A percentile compares a stretch with the other conserved stretches of the same genome.
phyloP scores from a whole-genome alignment of 768 basidiomycete genomes.

The Antrodiella citrinella region DNA sequence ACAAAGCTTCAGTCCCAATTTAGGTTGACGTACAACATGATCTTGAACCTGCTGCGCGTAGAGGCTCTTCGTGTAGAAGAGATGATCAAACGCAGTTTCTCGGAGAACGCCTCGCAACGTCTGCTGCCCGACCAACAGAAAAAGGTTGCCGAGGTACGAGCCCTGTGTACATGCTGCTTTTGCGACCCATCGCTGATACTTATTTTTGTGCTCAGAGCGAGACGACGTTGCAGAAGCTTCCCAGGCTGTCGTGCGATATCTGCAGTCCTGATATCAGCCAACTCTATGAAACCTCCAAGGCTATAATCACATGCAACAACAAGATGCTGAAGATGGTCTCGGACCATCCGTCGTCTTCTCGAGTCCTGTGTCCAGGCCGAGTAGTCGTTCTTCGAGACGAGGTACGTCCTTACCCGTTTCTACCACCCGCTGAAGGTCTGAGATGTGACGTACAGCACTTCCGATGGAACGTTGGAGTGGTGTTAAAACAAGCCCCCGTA shows the following conservation, averaged over 20 bases:
- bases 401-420: constrained; percentile 37
- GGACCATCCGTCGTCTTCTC: constrained; percentile 54
- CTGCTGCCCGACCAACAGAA: constrained; percentile 91
- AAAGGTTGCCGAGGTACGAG: constrained; percentile 69
- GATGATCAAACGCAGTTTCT: constrained; percentile 99
- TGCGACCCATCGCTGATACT: background rate
- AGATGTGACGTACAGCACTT: constrained; percentile 54
- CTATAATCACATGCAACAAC: constrained; percentile 56
- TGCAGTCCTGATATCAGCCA: constrained; percentile 67
- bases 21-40: constrained; percentile 98
- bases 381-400: constrained; percentile 78
- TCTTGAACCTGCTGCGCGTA: constrained; percentile 90
- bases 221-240: constrained; percentile 50
- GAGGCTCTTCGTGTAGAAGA: constrained; percentile 95
- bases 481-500: constrained; percentile 57
- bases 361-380: constrained; percentile 63
- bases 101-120: constrained; percentile 92
- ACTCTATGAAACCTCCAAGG: constrained; percentile 66
- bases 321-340: constrained; percentile 53
- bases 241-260: constrained; percentile 56
- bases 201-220: constrained; percentile 55
- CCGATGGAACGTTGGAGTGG: constrained; percentile 53
- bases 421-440: background rate
- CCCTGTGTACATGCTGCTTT: background rate
- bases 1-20: constrained; percentile 94